phyloP scores from a whole-genome alignment of 2,329 filamentous ascomycete genomes.

The Tolypocladium tundrense region DNA sequence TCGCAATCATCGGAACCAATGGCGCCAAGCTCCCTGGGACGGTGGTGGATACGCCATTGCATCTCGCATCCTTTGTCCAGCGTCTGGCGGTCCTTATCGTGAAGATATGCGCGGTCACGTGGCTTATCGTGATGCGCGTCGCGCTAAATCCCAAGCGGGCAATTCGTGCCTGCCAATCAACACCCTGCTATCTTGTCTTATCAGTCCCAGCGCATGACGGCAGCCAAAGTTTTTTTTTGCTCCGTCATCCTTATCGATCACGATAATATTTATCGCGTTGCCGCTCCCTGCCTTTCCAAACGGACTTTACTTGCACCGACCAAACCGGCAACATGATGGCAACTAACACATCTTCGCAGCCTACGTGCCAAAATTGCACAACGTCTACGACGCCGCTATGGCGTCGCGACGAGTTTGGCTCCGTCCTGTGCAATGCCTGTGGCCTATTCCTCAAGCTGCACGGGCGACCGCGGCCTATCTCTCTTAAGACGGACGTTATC shows the following conservation, averaged over 20 bases:
- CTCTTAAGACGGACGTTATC: constrained; percentile 97
- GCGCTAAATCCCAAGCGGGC: constrained; percentile 12
- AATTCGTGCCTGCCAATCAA: constrained; percentile 2
- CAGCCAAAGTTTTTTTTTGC: constrained; percentile 23
- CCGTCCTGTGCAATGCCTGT: constrained; percentile 96
- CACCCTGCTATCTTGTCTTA: constrained; percentile 23
- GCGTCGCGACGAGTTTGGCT: constrained; percentile 92
- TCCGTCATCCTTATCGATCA: constrained; percentile 28
- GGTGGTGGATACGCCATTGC: neutral
- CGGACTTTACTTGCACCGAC: constrained; percentile 13
- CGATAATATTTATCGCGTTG: constrained; percentile 21
- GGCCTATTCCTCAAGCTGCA: constrained; percentile 96
- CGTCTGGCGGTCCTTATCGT: constrained; percentile 1
- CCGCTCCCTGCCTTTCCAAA: constrained; percentile 13
- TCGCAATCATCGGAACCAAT: neutral
- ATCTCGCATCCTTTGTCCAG: neutral
- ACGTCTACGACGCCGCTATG: constrained; percentile 95
- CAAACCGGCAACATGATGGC: constrained; percentile 35
- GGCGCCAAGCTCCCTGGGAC: neutral
- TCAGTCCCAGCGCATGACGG: constrained; percentile 19
- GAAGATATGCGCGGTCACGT: constrained; percentile 18
- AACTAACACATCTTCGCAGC: constrained; percentile 62
- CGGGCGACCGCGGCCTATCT: constrained; percentile 84
- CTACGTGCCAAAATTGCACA: constrained; percentile 90
- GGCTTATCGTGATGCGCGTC: constrained; percentile 12